Percentiles rank a stretch among this genome's conserved stretches.
Conservation (phyloP, 257 asterid species). For the Haberlea rhodopensis region DNA sequence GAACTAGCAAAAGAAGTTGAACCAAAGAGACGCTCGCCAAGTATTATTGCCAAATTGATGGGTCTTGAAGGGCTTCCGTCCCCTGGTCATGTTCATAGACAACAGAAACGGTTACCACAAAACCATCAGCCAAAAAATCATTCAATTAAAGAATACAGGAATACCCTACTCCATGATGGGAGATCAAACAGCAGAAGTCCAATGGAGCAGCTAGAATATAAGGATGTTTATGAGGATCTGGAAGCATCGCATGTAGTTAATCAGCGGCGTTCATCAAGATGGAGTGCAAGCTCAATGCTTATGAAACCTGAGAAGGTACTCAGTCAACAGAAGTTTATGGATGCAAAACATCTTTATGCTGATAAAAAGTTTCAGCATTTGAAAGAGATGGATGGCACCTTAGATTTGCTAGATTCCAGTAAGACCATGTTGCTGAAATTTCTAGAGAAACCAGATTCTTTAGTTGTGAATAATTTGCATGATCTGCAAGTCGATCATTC, state of each 20-base stretch:
- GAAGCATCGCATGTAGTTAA: conserved; percentile 72
- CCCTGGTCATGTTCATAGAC: conserved; percentile 51
- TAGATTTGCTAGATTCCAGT: conserved; percentile 52
- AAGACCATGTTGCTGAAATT: conserved; percentile 45
- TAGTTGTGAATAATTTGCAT: conserved; percentile 44
- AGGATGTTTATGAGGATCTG: conserved; percentile 80
- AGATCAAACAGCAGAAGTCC: conserved; percentile 41
- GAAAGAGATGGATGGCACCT: conserved; percentile 45
- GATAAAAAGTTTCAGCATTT: conserved; percentile 50
- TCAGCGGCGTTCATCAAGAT: conserved; percentile 62
- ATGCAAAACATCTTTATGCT: conserved; percentile 47
- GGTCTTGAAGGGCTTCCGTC: conserved; percentile 81
- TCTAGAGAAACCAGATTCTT: conserved; percentile 49
- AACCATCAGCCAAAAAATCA: conserved; percentile 38
- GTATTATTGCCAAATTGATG: conserved; percentile 76
- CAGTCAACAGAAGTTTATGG: conserved; percentile 51
- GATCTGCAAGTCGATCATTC: conserved; percentile 42
- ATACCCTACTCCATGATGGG: conserved; percentile 33
- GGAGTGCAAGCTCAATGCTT: conserved; percentile 52
- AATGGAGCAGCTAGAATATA: conserved; percentile 56
- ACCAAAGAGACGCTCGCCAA: conserved; percentile 52
- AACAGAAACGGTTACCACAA: conserved; percentile 44
- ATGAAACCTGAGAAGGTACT: conserved; percentile 51
- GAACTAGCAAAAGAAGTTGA: conserved; percentile 74
- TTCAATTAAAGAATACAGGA: conserved; percentile 26